Evolutionary conservation across 176 grass and related monocot genomes (phyloP).

Genomic region (Carex littledalei): DNA sequence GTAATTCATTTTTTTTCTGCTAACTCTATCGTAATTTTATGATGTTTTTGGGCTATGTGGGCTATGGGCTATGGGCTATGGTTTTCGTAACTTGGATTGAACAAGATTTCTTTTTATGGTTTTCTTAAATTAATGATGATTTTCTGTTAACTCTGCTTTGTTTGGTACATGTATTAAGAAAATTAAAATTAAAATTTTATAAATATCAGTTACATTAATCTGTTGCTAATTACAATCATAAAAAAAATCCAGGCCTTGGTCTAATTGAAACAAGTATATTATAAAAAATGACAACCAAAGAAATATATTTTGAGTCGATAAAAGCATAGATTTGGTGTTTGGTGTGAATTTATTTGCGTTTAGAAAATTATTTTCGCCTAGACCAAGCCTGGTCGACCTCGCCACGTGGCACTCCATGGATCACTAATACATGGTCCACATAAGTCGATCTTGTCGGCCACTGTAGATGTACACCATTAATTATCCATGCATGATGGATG

Average conservation of each 20-base stretch:
- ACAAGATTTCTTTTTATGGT: not conserved
- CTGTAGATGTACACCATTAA: slow-evolving; percentile 11
- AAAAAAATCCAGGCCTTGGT: not conserved
- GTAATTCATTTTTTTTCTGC: not conserved
- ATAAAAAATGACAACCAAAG: not conserved
- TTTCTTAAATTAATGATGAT: no score
- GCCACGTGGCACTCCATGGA: slow-evolving; percentile 9
- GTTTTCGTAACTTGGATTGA: not conserved
- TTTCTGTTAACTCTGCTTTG: not conserved
- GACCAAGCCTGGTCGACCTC: not conserved
- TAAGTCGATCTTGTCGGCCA: slow-evolving; percentile 23
- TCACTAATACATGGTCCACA: not conserved
- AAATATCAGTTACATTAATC: not conserved
- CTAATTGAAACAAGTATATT: not conserved
- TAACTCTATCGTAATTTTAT: not conserved
- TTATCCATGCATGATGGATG: slow-evolving; percentile 13
- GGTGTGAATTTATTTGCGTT: not conserved
- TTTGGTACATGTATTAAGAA: not conserved
- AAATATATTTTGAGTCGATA: not conserved
- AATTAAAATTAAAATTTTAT: not conserved
- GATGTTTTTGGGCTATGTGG: not conserved
- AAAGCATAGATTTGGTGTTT: not conserved
- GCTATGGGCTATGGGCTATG: not conserved
- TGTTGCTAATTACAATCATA: not conserved
- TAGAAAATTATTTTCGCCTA: not conserved